Base-by-base conservation (phyloP, 495 filamentous ascomycete genomes). In the Lepidopterella palustris region DNA sequence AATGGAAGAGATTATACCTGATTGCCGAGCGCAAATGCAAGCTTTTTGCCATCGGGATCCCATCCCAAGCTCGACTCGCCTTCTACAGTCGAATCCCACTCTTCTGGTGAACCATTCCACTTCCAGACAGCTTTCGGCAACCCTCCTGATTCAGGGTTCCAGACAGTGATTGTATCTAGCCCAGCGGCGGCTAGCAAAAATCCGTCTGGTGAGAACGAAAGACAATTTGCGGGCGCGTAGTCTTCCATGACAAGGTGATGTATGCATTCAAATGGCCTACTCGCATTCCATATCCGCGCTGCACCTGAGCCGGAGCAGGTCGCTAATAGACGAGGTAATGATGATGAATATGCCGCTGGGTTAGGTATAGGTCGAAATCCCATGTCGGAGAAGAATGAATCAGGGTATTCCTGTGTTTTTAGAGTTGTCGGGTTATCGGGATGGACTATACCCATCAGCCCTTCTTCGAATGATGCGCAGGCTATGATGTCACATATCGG, bases 1-100 rank as follows among this genome's bases (percentile, higher is more conserved):
- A 47, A 20, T 25, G 65, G 20, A 35, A 45, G 21, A 26, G 68
- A 5, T 50, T 83, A 64, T 78, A 91, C 89, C 75, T 84, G 77
- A 61, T 81, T 84, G 57, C 83, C 84, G 24, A 84, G 78, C 18
- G 87, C 86, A 68, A 86, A 88, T 1, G 85, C 87, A 57, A 95
- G 77, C 67, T 82, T 85, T 63, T 86, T 83, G 1, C 88, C 87
- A 69, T 89, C 82, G 0, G 79, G 77, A 73, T 92, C 87, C 89
- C 89, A 95, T 48, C 81, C 80, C 20, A 92, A 68, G 58, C 81
- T 84, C 40, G 84, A 80, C 56, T 71, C 64, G 21, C 32, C 60
- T 13, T 60, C 47, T 1, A 49, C 52, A 24, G 32, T 29, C 11
- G 53, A 35, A 29, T 63, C 55, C 59, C 65, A 55, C 35, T 54